A percentile compares a stretch with the other conserved stretches of the same genome.
phyloP scores from a whole-genome alignment of 129 eudicot species.

The Chrysanthemum seticuspe region DNA sequence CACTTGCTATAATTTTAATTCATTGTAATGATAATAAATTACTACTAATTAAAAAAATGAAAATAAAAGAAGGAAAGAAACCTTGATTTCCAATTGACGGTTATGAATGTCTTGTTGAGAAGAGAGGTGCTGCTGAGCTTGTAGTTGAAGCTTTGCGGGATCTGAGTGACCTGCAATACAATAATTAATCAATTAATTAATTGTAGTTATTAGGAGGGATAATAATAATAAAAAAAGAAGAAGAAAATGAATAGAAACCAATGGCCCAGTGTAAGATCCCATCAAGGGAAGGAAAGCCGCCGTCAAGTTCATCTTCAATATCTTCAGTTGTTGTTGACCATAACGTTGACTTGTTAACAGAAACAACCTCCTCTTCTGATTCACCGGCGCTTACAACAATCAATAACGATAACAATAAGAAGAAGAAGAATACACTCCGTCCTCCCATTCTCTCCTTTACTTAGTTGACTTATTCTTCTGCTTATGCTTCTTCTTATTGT shows the following conservation, averaged over 20 bases:
- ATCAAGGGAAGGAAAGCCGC: conserved; percentile 89
- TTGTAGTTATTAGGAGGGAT: neutral
- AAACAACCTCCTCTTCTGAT: no score
- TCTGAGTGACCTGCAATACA: conserved; percentile 71
- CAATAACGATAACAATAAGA: no score
- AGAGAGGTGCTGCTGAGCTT: conserved; percentile 60
- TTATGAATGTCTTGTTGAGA: conserved; percentile 35
- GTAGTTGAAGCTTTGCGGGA: conserved; percentile 64
- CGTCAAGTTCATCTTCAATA: conserved; percentile 68
- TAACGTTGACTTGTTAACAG: no score
- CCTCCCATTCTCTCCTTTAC: no score
- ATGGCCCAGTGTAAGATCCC: conserved; percentile 98
- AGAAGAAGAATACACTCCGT: no score
- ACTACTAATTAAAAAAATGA: neutral
- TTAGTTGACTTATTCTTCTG: no score
- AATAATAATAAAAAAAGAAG: neutral
- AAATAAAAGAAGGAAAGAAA: conserved; percentile 24
- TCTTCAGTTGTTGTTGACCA: no score
- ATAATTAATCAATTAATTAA: neutral
- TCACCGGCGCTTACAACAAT: no score
- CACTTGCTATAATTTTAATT: conserved; percentile 40
- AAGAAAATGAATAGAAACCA: conserved; percentile 32
- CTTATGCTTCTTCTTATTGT: no score
- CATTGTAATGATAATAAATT: neutral
- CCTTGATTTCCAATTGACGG: conserved; percentile 79